A percentile compares a stretch with the other conserved stretches of the same genome.
Conservation (phyloP, 768 basidiomycete species). For the Collybia nuda region DNA sequence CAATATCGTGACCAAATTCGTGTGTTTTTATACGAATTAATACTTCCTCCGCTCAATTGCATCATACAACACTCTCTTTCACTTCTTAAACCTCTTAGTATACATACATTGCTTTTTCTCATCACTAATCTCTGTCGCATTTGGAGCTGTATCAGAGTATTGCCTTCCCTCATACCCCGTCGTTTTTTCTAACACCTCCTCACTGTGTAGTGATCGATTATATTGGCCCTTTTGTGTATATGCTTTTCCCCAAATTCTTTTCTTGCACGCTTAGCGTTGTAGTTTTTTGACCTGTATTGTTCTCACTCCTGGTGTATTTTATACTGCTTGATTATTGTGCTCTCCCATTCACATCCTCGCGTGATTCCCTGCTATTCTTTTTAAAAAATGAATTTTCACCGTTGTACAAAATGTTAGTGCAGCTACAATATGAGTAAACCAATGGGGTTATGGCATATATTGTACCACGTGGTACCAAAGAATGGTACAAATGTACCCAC, state of each 20-base stretch:
- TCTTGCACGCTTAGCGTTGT: slow-evolving; percentile 10
- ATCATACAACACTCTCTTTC: slow-evolving; percentile 2
- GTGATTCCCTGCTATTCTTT: too few species aligned
- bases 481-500: too few species aligned
- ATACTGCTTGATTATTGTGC: background rate
- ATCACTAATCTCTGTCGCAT: background rate
- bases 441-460: too few species aligned
- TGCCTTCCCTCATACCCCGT: background rate
- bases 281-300: slow-evolving; percentile 3
- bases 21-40: too few species aligned
- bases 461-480: too few species aligned
- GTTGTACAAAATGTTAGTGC: too few species aligned
- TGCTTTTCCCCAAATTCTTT: background rate
- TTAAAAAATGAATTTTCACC: too few species aligned
- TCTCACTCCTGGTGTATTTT: slow-evolving; percentile 9
- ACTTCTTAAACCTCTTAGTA: slow-evolving; percentile 9
- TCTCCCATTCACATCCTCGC: too few species aligned
- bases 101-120: background rate
- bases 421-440: too few species aligned
- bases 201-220: slow-evolving; percentile 1
- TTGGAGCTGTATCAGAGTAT: slow-evolving; percentile 20
- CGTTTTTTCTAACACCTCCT: slow-evolving; percentile 8
- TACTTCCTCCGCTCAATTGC: too few species aligned
- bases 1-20: too few species aligned
- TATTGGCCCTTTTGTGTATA: background rate